These are phyloP conservation scores for Tetracentron sinense DNA, from an alignment of 164 flowering plant species.

Conservation along the genomic window DNA sequence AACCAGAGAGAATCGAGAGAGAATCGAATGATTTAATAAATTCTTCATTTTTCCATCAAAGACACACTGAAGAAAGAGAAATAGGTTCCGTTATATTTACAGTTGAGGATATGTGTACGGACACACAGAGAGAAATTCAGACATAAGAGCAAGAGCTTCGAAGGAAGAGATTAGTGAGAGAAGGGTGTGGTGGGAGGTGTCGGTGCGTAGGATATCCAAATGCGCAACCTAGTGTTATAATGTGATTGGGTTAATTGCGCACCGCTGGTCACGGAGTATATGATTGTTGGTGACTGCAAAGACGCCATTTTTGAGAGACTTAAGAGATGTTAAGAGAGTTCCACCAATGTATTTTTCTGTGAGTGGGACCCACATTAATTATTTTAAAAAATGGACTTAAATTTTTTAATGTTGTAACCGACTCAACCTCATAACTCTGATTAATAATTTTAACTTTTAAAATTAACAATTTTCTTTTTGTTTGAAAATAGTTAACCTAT, in stretches of 20 bases:
- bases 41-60: conserved; percentile 5
- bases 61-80: background rate
- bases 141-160: background rate
- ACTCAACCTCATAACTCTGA: too few relatives aligned
- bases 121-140: background rate
- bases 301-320: too few relatives aligned
- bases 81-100: background rate
- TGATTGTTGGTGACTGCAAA: too few relatives aligned
- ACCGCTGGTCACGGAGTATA: background rate
- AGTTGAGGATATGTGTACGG: too few relatives aligned
- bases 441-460: too few relatives aligned
- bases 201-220: conserved; percentile 6
- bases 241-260: background rate
- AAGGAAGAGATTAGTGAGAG: background rate
- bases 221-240: background rate
- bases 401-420: too few relatives aligned
- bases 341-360: too few relatives aligned
- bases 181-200: background rate
- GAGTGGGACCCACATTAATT: too few relatives aligned
- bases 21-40: background rate
- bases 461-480: too few relatives aligned
- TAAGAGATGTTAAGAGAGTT: too few relatives aligned
- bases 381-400: too few relatives aligned
- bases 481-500: too few relatives aligned
- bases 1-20: conserved; percentile 5